phyloP scores from a whole-genome alignment of 805 yeast genomes.

The Wickerhamomyces ciferrii region DNA sequence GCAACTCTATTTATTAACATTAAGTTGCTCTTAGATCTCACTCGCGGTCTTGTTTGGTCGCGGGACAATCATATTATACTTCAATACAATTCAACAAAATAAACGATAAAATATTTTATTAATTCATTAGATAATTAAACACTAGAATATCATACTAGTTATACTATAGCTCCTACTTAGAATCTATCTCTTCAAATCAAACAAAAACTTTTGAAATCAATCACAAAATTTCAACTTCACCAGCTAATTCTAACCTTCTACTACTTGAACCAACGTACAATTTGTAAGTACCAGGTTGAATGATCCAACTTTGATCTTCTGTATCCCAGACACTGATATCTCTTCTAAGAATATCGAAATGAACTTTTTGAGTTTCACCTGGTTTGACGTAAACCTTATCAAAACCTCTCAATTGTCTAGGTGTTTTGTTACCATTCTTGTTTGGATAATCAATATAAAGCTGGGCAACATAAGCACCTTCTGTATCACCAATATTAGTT shows the following conservation, averaged over 20 bases:
- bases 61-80: too few species aligned
- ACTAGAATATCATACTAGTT: too few species aligned
- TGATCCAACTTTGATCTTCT: conserved; percentile 50
- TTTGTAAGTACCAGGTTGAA: conserved; percentile 49
- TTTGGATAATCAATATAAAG: conserved; percentile 46
- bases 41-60: too few species aligned
- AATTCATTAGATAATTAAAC: too few species aligned
- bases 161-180: too few species aligned
- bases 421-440: conserved; percentile 37
- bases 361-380: conserved; percentile 31
- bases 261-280: conserved; percentile 47
- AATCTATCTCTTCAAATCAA: too few species aligned
- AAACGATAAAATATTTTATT: too few species aligned
- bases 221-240: conserved; percentile 25
- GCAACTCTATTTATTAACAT: too few species aligned
- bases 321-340: conserved; percentile 57
- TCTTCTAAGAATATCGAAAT: conserved; percentile 41
- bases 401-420: conserved; percentile 50
- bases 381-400: conserved; percentile 45
- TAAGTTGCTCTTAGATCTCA: too few species aligned
- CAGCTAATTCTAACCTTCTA: conserved; percentile 39
- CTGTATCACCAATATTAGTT: conserved; percentile 40
- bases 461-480: conserved; percentile 47
- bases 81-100: too few species aligned
- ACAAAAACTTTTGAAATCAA: too few species aligned